Evolutionary conservation across 495 filamentous ascomycete genomes (phyloP).

Genomic region (Cladorrhinum samala): DNA sequence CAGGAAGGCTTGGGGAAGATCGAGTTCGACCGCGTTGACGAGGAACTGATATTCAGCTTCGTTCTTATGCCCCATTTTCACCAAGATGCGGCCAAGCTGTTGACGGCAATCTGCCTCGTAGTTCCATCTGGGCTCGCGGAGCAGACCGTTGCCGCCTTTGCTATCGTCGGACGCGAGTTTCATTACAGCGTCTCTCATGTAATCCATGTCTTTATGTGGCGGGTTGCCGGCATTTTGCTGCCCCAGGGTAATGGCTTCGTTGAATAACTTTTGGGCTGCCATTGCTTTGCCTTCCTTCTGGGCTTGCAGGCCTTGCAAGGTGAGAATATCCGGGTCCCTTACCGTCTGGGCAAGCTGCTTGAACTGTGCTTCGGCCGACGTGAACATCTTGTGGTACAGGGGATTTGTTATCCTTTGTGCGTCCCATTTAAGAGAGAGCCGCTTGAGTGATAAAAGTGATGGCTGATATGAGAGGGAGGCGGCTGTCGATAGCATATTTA

Average conservation of each 20-base stretch:
- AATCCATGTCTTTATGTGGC: background rate
- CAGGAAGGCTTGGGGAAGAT: slow-evolving; percentile 14
- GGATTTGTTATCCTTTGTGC: background rate
- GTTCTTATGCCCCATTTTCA: slow-evolving; percentile 4
- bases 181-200: too few relatives aligned
- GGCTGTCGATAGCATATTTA: slow-evolving; percentile 22
- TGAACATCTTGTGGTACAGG: background rate
- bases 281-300: background rate
- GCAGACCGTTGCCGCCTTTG: background rate
- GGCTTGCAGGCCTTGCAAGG: slow-evolving; percentile 13
- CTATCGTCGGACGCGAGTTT: background rate
- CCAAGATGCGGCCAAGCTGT: slow-evolving; percentile 18
- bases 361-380: slow-evolving; percentile 3
- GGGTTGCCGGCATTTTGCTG: background rate
- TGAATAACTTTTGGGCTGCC: slow-evolving; percentile 15
- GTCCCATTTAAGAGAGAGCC: background rate
- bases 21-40: slow-evolving; percentile 25
- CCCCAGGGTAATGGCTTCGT: slow-evolving; percentile 17
- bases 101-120: slow-evolving; percentile 26
- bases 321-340: slow-evolving; percentile 16
- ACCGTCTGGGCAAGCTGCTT: slow-evolving; percentile 3
- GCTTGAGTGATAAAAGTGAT: slow-evolving; percentile 19
- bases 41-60: slow-evolving; percentile 20
- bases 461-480: slow-evolving; percentile 21
- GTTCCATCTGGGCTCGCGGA: slow-evolving; percentile 25